Evolutionary conservation across 2,329 filamentous ascomycete species (phyloP), one percentile per base, ranked within the genome.

Genomic region (Diplodia scrobiculata): DNA sequence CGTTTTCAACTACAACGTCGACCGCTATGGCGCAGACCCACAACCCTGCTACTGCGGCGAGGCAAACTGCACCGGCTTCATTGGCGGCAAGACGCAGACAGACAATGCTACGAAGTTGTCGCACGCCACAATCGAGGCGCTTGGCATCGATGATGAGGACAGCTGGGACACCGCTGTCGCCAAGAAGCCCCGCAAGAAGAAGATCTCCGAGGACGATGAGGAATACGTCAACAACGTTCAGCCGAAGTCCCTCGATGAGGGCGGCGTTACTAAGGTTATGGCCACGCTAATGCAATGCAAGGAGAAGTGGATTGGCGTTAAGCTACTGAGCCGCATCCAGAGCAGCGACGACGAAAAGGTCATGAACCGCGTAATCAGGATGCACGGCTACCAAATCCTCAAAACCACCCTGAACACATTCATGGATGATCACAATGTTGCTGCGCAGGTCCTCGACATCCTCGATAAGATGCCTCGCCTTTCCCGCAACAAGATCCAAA

Each of bases 1-100:
- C 66, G 93, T 97, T 25, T 99, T 99, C 83, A 97, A 99, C 82
- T 99, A 99, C 86, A 99, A 99, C 73, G 95, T 99, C 70, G 95
- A 99, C 79, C 89, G 95, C 70, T 99, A 99, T 75, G 95, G 95
- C 69, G 93, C 95, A 51, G 92, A 99, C 72, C 94, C 95, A 51
- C 94, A 98, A 78, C 92, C 92, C 32, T 99, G 95, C 79, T 98
- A 98, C 78, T 99, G 95, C 77, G 93, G 87, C 68, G 95, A 99
- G 79, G 84, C 88, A 19, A 98, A 97, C 75, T 99, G 95, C 79
- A 92, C 92, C 21, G 95, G 95, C 64, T 98, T 92, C 78, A 97
- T 99, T 71, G 95, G 95, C 71, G 95, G 95, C 74, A 97, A 96
- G 82, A 98, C 95, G 1, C 95, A 99, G 79, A 98, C 95, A 25